Evolutionary conservation across 495 filamentous ascomycete genomes (phyloP).

Genomic region (Penicillium coffeae): DNA sequence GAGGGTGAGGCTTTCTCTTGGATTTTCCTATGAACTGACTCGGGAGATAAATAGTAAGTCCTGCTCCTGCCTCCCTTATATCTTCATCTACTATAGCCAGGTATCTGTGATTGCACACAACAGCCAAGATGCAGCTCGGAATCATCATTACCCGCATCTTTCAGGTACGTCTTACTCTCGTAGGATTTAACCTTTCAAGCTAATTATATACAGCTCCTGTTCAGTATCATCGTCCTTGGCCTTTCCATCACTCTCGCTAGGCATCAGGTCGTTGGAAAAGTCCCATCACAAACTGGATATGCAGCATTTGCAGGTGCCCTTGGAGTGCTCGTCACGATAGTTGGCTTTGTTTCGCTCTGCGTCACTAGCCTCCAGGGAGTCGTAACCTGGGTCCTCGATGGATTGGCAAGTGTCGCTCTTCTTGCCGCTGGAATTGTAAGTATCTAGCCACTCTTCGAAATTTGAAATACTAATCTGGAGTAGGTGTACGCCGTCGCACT

Average conservation of each 20-base stretch:
- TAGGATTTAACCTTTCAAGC: not conserved
- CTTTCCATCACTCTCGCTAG: conserved; percentile 45
- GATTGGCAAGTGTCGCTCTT: conserved; percentile 37
- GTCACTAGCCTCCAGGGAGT: conserved; percentile 35
- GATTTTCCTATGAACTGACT: too few species aligned
- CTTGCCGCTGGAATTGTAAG: conserved; percentile 54
- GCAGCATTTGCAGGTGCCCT: conserved; percentile 46
- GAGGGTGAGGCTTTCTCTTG: too few species aligned
- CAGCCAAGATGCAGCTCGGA: conserved; percentile 5
- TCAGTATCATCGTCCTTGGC: conserved; percentile 42
- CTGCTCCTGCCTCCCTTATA: too few species aligned
- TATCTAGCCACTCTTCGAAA: conserved; percentile 7
- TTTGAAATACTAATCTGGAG: not conserved
- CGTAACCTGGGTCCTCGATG: conserved; percentile 40
- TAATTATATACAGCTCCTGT: conserved; percentile 33
- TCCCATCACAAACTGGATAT: conserved; percentile 41
- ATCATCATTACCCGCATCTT: not conserved
- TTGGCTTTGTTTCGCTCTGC: conserved; percentile 37
- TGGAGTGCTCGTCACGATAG: conserved; percentile 37
- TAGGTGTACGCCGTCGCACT: conserved; percentile 47
- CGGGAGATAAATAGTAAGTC: too few species aligned
- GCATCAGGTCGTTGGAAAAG: conserved; percentile 30
- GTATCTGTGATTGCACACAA: too few species aligned
- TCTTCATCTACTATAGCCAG: too few species aligned
- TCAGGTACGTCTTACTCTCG: not conserved